Percentiles rank a stretch among this genome's conserved stretches.
Conservation (phyloP, 805 yeast species). For the Priceomyces haplophilus region DNA sequence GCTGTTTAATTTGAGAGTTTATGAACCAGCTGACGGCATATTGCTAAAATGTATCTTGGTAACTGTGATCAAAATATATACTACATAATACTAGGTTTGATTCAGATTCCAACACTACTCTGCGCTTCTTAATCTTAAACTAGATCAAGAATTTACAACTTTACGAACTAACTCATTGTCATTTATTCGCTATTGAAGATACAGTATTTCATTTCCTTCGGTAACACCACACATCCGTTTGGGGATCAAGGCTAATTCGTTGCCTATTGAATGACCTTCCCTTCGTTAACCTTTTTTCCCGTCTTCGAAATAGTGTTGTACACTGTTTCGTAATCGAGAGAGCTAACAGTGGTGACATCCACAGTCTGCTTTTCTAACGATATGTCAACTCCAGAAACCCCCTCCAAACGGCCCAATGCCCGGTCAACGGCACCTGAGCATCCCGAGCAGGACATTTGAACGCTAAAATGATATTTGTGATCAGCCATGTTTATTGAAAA, state of each 20-base stretch:
- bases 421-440: conserved; percentile 85
- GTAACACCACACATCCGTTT: too few species aligned
- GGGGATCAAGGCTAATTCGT: too few species aligned
- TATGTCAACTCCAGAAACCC: conserved; percentile 69
- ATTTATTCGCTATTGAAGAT: too few species aligned
- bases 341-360: conserved; percentile 57
- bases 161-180: too few species aligned
- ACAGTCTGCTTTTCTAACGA: conserved; percentile 81
- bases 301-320: conserved; percentile 80
- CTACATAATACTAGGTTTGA: too few species aligned
- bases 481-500: conserved; percentile 31
- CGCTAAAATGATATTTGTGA: conserved; percentile 75
- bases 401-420: conserved; percentile 66
- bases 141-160: too few species aligned
- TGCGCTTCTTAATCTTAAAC: too few species aligned
- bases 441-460: conserved; percentile 82
- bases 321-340: conserved; percentile 73
- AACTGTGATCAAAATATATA: too few species aligned
- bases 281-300: conserved; percentile 77
- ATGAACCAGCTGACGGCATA: too few species aligned
- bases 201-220: too few species aligned
- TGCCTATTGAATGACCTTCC: conserved; percentile 48
- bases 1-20: not conserved
- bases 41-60: too few species aligned
- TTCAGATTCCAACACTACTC: too few species aligned